phyloP scores from a whole-genome alignment of 352 stramenopile genomes.

The Globisporangium viniferum region DNA sequence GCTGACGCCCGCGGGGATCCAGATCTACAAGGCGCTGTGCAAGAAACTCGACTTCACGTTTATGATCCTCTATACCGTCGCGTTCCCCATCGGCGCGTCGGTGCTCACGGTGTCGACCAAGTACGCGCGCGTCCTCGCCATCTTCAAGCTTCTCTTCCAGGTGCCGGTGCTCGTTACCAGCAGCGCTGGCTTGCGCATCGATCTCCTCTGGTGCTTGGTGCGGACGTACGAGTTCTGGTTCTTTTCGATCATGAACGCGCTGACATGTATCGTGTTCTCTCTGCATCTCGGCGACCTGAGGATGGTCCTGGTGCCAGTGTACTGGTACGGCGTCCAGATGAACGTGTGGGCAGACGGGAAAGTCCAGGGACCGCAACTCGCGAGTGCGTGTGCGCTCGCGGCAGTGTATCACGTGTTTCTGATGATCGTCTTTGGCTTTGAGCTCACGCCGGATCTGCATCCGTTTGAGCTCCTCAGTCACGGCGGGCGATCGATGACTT shows the following conservation, averaged over 20 bases:
- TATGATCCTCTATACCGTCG: slow-evolving; percentile 10
- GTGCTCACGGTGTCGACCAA: slow-evolving; percentile 2
- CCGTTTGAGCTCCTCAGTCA: slow-evolving; percentile 10
- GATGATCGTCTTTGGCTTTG: slow-evolving; percentile 4
- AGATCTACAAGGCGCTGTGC: not conserved
- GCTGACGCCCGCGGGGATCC: slow-evolving; percentile 1
- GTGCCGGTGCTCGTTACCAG: slow-evolving; percentile 7
- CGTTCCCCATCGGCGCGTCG: slow-evolving; percentile 11
- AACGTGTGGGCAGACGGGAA: slow-evolving; percentile 31
- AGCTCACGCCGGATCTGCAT: slow-evolving; percentile 6
- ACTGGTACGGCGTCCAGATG: slow-evolving; percentile 24
- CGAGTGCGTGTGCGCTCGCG: slow-evolving; percentile 1
- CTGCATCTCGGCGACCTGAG: slow-evolving; percentile 21
- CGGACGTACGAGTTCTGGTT: slow-evolving; percentile 45
- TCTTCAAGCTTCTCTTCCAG: slow-evolving; percentile 15
- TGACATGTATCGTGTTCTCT: slow-evolving; percentile 17
- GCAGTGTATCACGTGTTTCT: slow-evolving; percentile 5
- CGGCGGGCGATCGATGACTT: slow-evolving; percentile 2
- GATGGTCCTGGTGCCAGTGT: slow-evolving; percentile 9
- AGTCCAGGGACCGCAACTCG: slow-evolving; percentile 9
- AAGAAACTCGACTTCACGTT: not conserved
- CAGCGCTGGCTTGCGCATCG: not conserved
- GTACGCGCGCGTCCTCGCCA: slow-evolving; percentile 1
- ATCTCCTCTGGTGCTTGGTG: slow-evolving; percentile 11
- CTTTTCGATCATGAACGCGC: slow-evolving; percentile 23